phyloP scores from a whole-genome alignment of 148 eudicot genomes.

The Vaccinium macrocarpon region DNA sequence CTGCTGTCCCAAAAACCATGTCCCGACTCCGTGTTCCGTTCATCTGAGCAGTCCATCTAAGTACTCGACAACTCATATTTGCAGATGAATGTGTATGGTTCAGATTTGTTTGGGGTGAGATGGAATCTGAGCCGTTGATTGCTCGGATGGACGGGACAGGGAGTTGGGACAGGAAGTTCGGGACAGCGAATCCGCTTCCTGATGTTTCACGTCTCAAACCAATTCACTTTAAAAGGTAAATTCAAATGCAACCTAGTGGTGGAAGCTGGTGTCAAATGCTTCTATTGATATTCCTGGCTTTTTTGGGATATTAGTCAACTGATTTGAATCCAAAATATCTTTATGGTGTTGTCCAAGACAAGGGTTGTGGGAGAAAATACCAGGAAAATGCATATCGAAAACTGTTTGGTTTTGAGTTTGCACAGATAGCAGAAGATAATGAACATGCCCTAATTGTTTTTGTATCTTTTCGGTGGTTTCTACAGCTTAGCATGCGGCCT shows the following conservation, averaged over 20 bases:
- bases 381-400: background rate
- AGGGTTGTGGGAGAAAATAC: background rate
- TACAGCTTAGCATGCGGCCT: conserved; percentile 70
- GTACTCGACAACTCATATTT: no score
- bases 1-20: no score
- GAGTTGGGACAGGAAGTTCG: no score
- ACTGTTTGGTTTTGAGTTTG: background rate
- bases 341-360: background rate
- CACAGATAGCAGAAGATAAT: background rate
- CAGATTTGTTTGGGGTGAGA: no score
- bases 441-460: background rate
- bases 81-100: no score
- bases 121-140: no score
- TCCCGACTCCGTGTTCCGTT: no score
- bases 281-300: background rate
- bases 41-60: no score
- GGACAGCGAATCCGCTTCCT: no score
- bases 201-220: background rate
- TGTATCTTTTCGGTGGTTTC: conserved; percentile 12
- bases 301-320: background rate
- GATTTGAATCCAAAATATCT: background rate
- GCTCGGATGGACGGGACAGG: no score
- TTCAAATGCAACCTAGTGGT: background rate
- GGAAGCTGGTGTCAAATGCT: background rate
- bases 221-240: background rate